Conservation (phyloP, 2,329 filamentous ascomycete genomes). For the Aspergillus sp. region DNA sequence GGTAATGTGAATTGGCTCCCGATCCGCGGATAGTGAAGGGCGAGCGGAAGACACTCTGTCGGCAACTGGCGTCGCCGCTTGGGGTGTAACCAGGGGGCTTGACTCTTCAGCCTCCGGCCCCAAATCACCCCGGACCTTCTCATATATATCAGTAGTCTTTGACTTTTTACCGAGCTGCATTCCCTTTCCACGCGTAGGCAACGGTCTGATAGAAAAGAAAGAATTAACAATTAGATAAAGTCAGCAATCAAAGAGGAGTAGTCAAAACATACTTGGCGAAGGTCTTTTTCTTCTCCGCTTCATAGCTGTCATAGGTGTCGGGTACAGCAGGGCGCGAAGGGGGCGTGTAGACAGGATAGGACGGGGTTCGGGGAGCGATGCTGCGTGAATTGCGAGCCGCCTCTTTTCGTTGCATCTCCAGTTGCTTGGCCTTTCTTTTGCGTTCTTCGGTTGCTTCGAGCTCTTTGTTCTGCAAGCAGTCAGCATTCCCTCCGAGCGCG, state of each 20-base stretch:
- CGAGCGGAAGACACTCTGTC: slow-evolving; percentile 53
- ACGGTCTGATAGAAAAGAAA: slow-evolving; percentile 48
- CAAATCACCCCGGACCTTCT: slow-evolving; percentile 87
- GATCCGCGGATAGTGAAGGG: slow-evolving; percentile 68
- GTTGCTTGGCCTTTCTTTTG: slow-evolving; percentile 96
- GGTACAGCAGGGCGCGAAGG: slow-evolving; percentile 70
- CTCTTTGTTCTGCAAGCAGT: slow-evolving; percentile 78
- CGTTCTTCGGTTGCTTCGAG: slow-evolving; percentile 96
- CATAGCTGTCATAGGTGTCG: slow-evolving; percentile 89
- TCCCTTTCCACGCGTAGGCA: slow-evolving; percentile 81
- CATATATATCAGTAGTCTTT: slow-evolving; percentile 96
- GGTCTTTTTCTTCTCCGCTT: slow-evolving; percentile 94
- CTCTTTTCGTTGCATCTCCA: slow-evolving; percentile 98
- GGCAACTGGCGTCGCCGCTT: slow-evolving; percentile 54
- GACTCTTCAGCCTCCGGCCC: slow-evolving; percentile 79
- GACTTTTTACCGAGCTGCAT: slow-evolving; percentile 99
- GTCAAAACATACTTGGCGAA: slow-evolving; percentile 66
- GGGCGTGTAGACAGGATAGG: slow-evolving; percentile 86
- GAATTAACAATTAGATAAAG: slow-evolving; percentile 1
- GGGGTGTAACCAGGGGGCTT: slow-evolving; percentile 65
- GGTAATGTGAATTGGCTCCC: slow-evolving; percentile 83
- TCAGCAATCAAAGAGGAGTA: background rate
- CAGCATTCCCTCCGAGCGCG: slow-evolving; percentile 17
- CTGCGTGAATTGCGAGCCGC: slow-evolving; percentile 73
- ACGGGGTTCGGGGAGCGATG: slow-evolving; percentile 69